Evolutionary conservation across 352 stramenopile species (phyloP).

Genomic region (Globisporangium perplexum): DNA sequence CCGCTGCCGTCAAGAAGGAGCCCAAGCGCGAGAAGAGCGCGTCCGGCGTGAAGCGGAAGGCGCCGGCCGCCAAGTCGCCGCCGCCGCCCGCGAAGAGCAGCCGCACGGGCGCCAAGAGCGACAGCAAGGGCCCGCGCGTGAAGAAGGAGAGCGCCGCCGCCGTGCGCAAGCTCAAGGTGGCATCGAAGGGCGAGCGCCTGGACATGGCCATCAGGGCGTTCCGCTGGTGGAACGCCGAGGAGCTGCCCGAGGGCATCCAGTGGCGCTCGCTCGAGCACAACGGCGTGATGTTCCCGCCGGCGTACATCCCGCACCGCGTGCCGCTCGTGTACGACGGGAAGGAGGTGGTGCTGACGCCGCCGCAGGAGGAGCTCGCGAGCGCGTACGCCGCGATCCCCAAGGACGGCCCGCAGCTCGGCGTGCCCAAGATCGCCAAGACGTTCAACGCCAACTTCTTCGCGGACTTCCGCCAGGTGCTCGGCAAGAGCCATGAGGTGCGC

Average conservation of each 20-base stretch:
- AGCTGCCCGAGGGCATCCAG: conserved; percentile 93
- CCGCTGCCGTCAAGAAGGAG: too few species aligned
- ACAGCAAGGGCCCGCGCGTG: conserved; percentile 20
- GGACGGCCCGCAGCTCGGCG: conserved; percentile 97
- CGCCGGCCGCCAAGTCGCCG: conserved; percentile 13
- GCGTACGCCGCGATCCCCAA: conserved; percentile 95
- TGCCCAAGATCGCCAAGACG: conserved; percentile 94
- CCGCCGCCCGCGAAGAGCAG: conserved; percentile 25
- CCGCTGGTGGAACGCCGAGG: conserved; percentile 98
- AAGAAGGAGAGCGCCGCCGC: conserved; percentile 42
- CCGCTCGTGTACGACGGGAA: conserved; percentile 94
- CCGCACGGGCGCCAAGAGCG: conserved; percentile 41
- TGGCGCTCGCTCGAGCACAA: conserved; percentile 99
- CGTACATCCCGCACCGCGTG: conserved; percentile 95
- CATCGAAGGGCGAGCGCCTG: conserved; percentile 92
- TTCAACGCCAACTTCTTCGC: conserved; percentile 99
- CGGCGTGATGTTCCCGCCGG: conserved; percentile 95
- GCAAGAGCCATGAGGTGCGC: conserved; percentile 93
- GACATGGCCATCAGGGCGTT: conserved; percentile 98
- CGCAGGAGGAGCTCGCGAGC: conserved; percentile 94
- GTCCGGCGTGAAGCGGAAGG: conserved; percentile 51
- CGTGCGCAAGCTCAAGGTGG: conserved; percentile 89
- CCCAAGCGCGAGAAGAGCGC: conserved; percentile 10
- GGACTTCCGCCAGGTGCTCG: conserved; percentile 89
- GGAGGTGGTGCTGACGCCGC: conserved; percentile 90